These are phyloP conservation scores for Yamadazyma spencermartinsiae DNA, from an alignment of 1,139 yeast genomes.

Conservation along the genomic window DNA sequence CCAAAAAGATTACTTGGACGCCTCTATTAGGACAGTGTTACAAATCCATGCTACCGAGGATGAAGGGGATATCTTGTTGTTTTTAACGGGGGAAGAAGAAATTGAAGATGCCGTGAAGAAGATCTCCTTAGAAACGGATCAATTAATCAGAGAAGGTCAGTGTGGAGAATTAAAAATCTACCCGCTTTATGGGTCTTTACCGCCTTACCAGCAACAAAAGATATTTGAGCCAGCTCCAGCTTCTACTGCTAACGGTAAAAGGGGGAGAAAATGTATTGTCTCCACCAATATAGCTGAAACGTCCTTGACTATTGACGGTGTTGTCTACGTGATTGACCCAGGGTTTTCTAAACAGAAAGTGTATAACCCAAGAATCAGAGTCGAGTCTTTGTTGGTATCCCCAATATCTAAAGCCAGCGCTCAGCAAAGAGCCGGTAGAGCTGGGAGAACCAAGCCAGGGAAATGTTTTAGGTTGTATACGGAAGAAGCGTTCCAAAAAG, in stretches of 20 bases:
- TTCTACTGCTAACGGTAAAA: slow-evolving; percentile 68
- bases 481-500: slow-evolving; percentile 94
- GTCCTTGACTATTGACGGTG: slow-evolving; percentile 95
- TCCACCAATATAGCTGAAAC: slow-evolving; percentile 99
- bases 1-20: slow-evolving; percentile 91
- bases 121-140: slow-evolving; percentile 84
- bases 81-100: slow-evolving; percentile 97
- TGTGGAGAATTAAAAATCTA: slow-evolving; percentile 89
- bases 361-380: slow-evolving; percentile 94
- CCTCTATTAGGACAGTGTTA: slow-evolving; percentile 90
- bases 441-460: slow-evolving; percentile 99
- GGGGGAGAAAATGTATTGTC: slow-evolving; percentile 90
- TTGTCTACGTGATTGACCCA: slow-evolving; percentile 96
- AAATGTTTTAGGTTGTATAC: slow-evolving; percentile 95
- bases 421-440: slow-evolving; percentile 99
- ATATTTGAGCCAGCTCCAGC: slow-evolving; percentile 88
- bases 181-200: slow-evolving; percentile 93
- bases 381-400: slow-evolving; percentile 88
- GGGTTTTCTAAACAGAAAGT: slow-evolving; percentile 97
- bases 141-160: slow-evolving; percentile 79
- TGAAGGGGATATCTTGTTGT: slow-evolving; percentile 85
- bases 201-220: slow-evolving; percentile 92
- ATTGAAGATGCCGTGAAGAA: slow-evolving; percentile 96
- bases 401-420: slow-evolving; percentile 98
- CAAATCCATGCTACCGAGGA: slow-evolving; percentile 97